Evolutionary conservation across 768 basidiomycete species (phyloP).

Genomic region (Termitomyces sp.): DNA sequence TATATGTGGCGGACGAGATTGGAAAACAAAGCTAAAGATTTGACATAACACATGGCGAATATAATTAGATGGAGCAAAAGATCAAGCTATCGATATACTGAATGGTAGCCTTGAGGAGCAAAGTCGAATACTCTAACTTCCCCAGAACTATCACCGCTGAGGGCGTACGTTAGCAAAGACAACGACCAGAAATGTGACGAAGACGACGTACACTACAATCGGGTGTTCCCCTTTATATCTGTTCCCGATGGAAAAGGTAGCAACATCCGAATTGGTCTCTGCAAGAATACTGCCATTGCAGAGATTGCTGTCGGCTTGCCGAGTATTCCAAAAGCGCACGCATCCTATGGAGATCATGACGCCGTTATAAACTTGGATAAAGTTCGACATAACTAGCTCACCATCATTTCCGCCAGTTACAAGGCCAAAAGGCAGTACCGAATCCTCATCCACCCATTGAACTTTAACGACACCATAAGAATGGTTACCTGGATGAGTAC

Average conservation of each 20-base stretch:
- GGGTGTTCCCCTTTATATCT: conserved; percentile 43
- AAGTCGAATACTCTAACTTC: conserved; percentile 41
- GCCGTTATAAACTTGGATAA: not conserved
- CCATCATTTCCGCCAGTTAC: conserved; percentile 64
- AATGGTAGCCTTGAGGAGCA: conserved; percentile 1
- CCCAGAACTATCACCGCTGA: conserved; percentile 46
- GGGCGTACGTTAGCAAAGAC: not conserved
- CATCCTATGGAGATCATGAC: conserved; percentile 42
- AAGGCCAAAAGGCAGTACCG: conserved; percentile 36
- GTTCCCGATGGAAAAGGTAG: conserved; percentile 56
- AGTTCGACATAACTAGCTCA: conserved; percentile 20
- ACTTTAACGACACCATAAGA: conserved; percentile 48
- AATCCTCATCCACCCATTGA: conserved; percentile 45
- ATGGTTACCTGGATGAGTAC: conserved; percentile 23
- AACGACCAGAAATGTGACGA: not conserved
- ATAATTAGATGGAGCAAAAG: not conserved
- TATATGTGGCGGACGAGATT: not conserved
- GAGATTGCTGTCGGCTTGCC: conserved; percentile 28
- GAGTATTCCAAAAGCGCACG: conserved; percentile 63
- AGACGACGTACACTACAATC: conserved; percentile 51
- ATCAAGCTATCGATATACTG: conserved; percentile 1
- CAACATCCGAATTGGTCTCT: conserved; percentile 52
- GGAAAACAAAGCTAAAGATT: not conserved
- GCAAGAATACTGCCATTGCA: conserved; percentile 47
- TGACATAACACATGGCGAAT: not conserved